Conservation (phyloP, 192 early-diverging fungal species). For the Coemansia sp. region DNA sequence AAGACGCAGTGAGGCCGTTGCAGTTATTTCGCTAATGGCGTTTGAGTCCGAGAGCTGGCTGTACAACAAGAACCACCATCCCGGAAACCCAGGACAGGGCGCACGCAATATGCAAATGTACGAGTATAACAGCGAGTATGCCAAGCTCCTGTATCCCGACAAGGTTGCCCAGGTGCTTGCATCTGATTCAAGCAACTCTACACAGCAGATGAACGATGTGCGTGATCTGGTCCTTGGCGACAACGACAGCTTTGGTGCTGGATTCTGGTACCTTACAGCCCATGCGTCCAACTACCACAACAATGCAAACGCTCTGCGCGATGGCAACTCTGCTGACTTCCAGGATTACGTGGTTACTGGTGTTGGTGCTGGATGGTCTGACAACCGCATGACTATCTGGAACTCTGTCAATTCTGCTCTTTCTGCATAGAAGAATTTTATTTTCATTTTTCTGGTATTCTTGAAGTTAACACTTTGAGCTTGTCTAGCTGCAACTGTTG, state of each 20-base stretch:
- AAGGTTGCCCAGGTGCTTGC: neutral
- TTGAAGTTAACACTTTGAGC: neutral
- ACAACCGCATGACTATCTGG: slow-evolving; percentile 22
- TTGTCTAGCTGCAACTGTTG: too few relatives aligned
- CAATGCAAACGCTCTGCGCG: slow-evolving; percentile 23
- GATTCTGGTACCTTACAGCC: slow-evolving; percentile 44
- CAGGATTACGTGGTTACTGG: slow-evolving; percentile 38
- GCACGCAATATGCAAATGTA: slow-evolving; percentile 42
- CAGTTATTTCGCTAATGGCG: slow-evolving; percentile 28
- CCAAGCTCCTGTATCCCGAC: slow-evolving; percentile 18
- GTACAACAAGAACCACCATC: slow-evolving; percentile 32
- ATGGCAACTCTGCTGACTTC: slow-evolving; percentile 37
- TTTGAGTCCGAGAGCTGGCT: slow-evolving; percentile 36
- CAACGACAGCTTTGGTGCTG: slow-evolving; percentile 53
- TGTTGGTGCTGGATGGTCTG: slow-evolving; percentile 29
- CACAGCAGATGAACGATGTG: slow-evolving; percentile 24
- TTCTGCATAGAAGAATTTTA: slow-evolving; percentile 1
- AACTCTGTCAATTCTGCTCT: slow-evolving; percentile 30
- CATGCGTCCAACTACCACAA: slow-evolving; percentile 28
- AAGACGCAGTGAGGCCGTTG: slow-evolving; percentile 31
- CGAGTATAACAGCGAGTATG: slow-evolving; percentile 26
- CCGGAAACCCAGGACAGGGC: slow-evolving; percentile 27
- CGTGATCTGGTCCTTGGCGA: slow-evolving; percentile 42
- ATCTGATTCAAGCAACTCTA: neutral
- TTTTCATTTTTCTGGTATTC: neutral